Conservation (phyloP, 805 yeast genomes). For the Hermanozyma aechmeae region DNA sequence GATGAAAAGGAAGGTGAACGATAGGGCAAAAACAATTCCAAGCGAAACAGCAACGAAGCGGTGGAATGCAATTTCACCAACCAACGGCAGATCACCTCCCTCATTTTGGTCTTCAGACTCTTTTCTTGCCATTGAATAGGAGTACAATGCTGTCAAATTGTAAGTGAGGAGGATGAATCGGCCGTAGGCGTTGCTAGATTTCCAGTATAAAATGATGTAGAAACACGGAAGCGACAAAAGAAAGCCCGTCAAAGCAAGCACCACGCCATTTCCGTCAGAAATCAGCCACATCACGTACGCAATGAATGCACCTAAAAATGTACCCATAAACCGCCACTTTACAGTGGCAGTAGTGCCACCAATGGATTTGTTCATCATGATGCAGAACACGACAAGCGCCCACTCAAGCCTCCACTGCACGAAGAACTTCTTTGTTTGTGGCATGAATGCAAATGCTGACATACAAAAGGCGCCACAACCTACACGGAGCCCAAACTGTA, state of each 20-base stretch:
- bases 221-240: constrained; percentile 38
- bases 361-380: constrained; percentile 75
- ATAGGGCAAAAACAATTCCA: constrained; percentile 72
- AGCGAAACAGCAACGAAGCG: constrained; percentile 61
- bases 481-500: constrained; percentile 71
- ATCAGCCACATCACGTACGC: constrained; percentile 56
- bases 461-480: constrained; percentile 67
- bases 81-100: constrained; percentile 61
- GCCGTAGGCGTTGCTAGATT: constrained; percentile 52
- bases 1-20: constrained; percentile 53
- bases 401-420: constrained; percentile 72
- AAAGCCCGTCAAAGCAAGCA: constrained; percentile 42
- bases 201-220: constrained; percentile 63
- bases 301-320: constrained; percentile 56
- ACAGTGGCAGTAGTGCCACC: constrained; percentile 81
- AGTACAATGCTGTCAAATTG: constrained; percentile 69
- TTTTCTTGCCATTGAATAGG: constrained; percentile 55
- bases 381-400: constrained; percentile 74
- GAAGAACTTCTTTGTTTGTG: constrained; percentile 44
- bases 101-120: constrained; percentile 54
- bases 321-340: constrained; percentile 66
- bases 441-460: constrained; percentile 59
- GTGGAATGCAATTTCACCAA: constrained; percentile 69
- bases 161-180: constrained; percentile 65
- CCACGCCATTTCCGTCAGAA: constrained; percentile 45